Base-by-base conservation (phyloP, 352 stramenopile species). In the Phytophthora brassicae region DNA sequence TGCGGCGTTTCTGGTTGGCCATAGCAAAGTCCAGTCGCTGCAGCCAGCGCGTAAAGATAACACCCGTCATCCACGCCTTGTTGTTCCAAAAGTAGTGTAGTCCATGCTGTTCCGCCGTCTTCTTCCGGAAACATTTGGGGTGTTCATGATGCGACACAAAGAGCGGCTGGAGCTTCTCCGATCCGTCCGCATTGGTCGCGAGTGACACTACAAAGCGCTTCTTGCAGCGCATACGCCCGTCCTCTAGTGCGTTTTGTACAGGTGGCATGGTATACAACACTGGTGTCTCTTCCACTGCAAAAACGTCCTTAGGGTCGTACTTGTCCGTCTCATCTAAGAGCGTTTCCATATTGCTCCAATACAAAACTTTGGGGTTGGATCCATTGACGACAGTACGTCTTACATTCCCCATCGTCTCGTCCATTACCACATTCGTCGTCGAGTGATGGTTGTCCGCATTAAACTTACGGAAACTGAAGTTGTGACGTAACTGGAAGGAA, bases 71-170 rank as follows among this genome's bases (percentile, higher is more conserved):
- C 81, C 82, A 91, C 14, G 83, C 82, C 56, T 90, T 91, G 61
- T 74, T 74, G 68, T 94, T 94, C 69, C 66, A 86, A 54, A 90
- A 90, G 73, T 94, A 94, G 62, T 92, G 82, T 26, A 94, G 66
- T 14, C 76, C 80, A 50, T 92, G 78, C 68, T 92, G 78, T 59
- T 92, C 83, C 1, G 85, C 77, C n/a, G 68, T 77, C 31, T 91
- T 90, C 39, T 86, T 89, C 3, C 72, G 68, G 61, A 92, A 94
- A 59, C 82, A 92, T 46, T 89, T 83, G 3, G 85, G 85, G 36
- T 87, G 72, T 41, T 90, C 79, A 33, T 87, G 73, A 49, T 94
- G 83, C n/a, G 81, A 90, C 13, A 94, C 79, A 55, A 90, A 92
- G 7, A 94, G 56, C 14, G 85, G 85, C 66, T 89, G 81, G 8